Evolutionary conservation across 2,329 filamentous ascomycete species (phyloP).

Genomic region (Endoconidiophora laricicola): DNA sequence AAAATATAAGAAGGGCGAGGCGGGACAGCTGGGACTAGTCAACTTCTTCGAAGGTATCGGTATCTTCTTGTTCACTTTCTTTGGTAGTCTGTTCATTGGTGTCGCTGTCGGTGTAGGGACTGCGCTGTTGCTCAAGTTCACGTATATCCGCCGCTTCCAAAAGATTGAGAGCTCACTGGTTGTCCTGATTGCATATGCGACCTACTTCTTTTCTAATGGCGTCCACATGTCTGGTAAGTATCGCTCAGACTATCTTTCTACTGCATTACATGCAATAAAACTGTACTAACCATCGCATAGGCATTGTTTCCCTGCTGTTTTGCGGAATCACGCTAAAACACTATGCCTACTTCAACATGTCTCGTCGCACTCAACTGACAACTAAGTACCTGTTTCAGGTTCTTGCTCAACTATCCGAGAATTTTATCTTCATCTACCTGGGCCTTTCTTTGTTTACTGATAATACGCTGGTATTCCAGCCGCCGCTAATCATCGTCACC

Average conservation of each 20-base stretch:
- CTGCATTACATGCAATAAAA: neutral
- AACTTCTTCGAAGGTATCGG: slow-evolving; percentile 84
- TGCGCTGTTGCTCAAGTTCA: slow-evolving; percentile 83
- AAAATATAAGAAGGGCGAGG: slow-evolving; percentile 64
- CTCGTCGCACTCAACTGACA: slow-evolving; percentile 84
- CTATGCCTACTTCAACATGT: slow-evolving; percentile 99
- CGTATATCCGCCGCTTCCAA: slow-evolving; percentile 76
- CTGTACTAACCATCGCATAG: slow-evolving; percentile 27
- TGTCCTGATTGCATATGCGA: slow-evolving; percentile 84
- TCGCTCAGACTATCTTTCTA: slow-evolving; percentile 7
- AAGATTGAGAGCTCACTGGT: slow-evolving; percentile 96
- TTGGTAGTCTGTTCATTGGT: slow-evolving; percentile 80
- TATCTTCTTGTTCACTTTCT: slow-evolving; percentile 91
- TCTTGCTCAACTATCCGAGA: slow-evolving; percentile 86
- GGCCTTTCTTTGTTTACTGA: slow-evolving; percentile 91
- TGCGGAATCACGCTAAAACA: slow-evolving; percentile 97
- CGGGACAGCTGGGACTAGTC: slow-evolving; percentile 56
- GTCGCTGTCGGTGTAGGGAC: slow-evolving; percentile 74
- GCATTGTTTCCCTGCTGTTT: slow-evolving; percentile 91
- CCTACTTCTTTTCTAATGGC: slow-evolving; percentile 95
- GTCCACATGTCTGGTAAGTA: slow-evolving; percentile 80
- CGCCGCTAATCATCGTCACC: slow-evolving; percentile 85
- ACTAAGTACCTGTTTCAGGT: slow-evolving; percentile 97
- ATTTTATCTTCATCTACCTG: slow-evolving; percentile 99
- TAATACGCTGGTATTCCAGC: slow-evolving; percentile 73